Conservation (phyloP, 345 rosid genomes). For the Clarkia xantiana region DNA sequence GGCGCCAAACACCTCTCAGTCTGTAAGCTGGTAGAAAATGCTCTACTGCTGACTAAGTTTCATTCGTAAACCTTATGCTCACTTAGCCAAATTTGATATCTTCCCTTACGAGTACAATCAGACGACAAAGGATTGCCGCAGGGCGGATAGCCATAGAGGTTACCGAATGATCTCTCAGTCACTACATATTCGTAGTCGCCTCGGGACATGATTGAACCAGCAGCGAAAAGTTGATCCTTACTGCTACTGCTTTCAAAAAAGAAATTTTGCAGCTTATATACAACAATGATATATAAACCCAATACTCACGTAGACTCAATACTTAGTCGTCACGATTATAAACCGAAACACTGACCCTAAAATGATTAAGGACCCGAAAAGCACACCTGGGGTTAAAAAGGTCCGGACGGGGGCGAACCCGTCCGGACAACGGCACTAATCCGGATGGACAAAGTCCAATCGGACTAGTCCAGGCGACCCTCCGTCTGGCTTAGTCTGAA, state of each 20-base stretch:
- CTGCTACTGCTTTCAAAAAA: conserved; percentile 46
- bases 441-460: too few relatives aligned
- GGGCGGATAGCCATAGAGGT: conserved; percentile 65
- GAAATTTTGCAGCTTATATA: conserved; percentile 42
- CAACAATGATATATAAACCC: too few relatives aligned
- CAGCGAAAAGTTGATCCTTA: conserved; percentile 47
- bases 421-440: too few relatives aligned
- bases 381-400: too few relatives aligned
- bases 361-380: too few relatives aligned
- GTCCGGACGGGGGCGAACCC: too few relatives aligned
- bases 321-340: too few relatives aligned
- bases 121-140: conserved; percentile 33
- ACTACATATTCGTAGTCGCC: conserved; percentile 64
- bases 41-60: conserved; percentile 39
- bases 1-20: conserved; percentile 37
- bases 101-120: conserved; percentile 39
- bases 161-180: conserved; percentile 43
- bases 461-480: too few relatives aligned
- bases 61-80: conserved; percentile 64
- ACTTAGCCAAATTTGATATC: conserved; percentile 49
- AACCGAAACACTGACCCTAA: too few relatives aligned
- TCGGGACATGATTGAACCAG: conserved; percentile 44
- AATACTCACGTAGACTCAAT: too few relatives aligned
- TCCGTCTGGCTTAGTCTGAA: too few relatives aligned
- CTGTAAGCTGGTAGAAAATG: conserved; percentile 34